These are phyloP conservation scores for Calonectria naviculata DNA, from an alignment of 2,329 filamentous ascomycete species.

Conservation along the genomic window DNA sequence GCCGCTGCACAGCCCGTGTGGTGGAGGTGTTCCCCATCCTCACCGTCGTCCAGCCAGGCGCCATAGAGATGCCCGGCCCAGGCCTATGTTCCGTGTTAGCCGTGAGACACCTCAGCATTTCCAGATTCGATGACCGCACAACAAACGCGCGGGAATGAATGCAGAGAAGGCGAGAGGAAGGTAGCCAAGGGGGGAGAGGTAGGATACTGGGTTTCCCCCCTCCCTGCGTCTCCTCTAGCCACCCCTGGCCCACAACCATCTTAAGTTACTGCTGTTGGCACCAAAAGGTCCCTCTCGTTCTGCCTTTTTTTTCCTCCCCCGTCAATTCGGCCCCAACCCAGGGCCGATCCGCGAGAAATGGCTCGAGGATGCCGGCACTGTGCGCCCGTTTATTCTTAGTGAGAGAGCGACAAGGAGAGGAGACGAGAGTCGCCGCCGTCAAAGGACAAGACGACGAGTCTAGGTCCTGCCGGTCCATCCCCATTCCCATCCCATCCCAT, in stretches of 20 bases:
- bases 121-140: constrained; percentile 3
- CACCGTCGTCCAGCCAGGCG: constrained; percentile 21
- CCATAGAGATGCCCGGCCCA: neutral
- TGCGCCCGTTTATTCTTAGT: constrained; percentile 8
- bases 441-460: neutral
- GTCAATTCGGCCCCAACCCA: constrained; percentile 10
- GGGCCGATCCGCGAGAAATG: constrained; percentile 20
- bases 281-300: constrained; percentile 1
- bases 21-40: constrained; percentile 19
- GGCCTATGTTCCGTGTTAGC: constrained; percentile 23
- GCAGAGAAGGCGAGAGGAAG: neutral
- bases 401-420: neutral
- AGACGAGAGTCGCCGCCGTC: neutral
- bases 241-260: constrained; percentile 5
- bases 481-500: constrained; percentile 2
- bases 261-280: constrained; percentile 1
- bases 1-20: constrained; percentile 17
- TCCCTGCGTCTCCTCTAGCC: constrained; percentile 3
- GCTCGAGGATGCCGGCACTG: constrained; percentile 18
- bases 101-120: constrained; percentile 21
- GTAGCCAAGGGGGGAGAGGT: neutral
- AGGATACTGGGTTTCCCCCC: neutral
- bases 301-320: neutral
- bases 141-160: neutral
- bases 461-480: neutral